These are phyloP conservation scores for Moesziomyces aphidis DNA, from an alignment of 1,284 basidiomycete genomes.

Conservation along the genomic window DNA sequence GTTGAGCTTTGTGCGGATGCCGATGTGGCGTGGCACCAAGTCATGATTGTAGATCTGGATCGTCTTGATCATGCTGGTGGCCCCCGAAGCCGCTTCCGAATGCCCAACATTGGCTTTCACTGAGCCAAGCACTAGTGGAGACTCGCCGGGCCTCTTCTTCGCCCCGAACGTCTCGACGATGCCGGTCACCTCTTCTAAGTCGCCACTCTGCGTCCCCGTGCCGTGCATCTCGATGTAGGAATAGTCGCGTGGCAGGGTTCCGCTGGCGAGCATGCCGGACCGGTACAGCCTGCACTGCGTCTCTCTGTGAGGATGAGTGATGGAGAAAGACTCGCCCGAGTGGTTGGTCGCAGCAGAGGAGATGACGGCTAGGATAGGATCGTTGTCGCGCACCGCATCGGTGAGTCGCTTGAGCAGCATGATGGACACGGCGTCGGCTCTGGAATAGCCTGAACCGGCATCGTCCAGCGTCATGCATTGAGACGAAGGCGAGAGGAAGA, in stretches of 20 bases:
- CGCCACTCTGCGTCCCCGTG: slow-evolving; percentile 53
- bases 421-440: slow-evolving; percentile 47
- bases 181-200: slow-evolving; percentile 48
- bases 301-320: slow-evolving; percentile 50
- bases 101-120: slow-evolving; percentile 55
- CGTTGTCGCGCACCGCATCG: slow-evolving; percentile 46
- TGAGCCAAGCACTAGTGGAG: slow-evolving; percentile 40
- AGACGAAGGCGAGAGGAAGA: slow-evolving; percentile 49
- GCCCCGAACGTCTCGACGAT: slow-evolving; percentile 52
- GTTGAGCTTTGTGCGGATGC: slow-evolving; percentile 50
- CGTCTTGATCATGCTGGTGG: slow-evolving; percentile 50
- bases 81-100: slow-evolving; percentile 45
- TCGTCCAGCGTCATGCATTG: slow-evolving; percentile 54
- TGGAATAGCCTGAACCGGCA: slow-evolving; percentile 44
- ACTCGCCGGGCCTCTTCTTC: slow-evolving; percentile 19
- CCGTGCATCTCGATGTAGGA: slow-evolving; percentile 52
- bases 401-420: slow-evolving; percentile 46
- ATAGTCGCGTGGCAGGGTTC: slow-evolving; percentile 26
- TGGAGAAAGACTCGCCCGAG: slow-evolving; percentile 49
- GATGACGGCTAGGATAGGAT: slow-evolving; percentile 43
- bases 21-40: slow-evolving; percentile 40
- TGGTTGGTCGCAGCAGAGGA: slow-evolving; percentile 50
- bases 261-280: slow-evolving; percentile 36
- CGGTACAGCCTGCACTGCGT: slow-evolving; percentile 44
- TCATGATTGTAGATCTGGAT: slow-evolving; percentile 36